These are phyloP conservation scores for Mucuna pruriens DNA, from an alignment of 306 rosid genomes.

Conservation along the genomic window DNA sequence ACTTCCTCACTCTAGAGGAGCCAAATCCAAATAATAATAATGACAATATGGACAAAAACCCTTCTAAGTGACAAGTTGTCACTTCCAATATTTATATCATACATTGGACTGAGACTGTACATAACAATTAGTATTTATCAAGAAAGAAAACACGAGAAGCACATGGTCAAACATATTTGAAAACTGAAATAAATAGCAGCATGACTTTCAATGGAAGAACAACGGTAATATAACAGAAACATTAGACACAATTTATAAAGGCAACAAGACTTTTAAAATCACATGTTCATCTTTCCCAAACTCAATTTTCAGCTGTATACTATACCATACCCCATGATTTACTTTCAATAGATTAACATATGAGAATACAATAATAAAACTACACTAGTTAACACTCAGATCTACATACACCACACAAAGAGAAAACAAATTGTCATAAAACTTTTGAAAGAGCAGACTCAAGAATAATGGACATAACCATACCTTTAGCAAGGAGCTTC, in stretches of 20 bases:
- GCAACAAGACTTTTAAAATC: conserved; percentile 5
- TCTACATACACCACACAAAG: conserved; percentile 21
- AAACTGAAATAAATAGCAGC: conserved; percentile 29
- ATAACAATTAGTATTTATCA: neutral
- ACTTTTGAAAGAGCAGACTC: conserved; percentile 4
- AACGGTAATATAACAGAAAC: conserved; percentile 18
- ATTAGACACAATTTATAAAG: conserved; percentile 6
- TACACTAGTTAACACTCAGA: conserved; percentile 19
- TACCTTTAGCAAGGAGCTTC: conserved; percentile 72
- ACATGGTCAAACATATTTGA: neutral
- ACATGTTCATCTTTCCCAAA: conserved; percentile 22
- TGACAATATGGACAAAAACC: neutral
- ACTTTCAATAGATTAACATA: neutral
- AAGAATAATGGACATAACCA: conserved; percentile 31
- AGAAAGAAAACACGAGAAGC: conserved; percentile 13
- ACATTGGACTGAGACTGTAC: neutral
- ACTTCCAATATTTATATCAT: conserved; percentile 3
- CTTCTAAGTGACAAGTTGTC: neutral
- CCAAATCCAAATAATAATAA: no score
- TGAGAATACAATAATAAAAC: conserved; percentile 27
- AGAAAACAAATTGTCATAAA: neutral
- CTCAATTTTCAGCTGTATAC: conserved; percentile 21
- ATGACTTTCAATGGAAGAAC: conserved; percentile 4
- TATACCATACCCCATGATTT: neutral
- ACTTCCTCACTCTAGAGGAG: no score